Percentiles rank a stretch among this genome's conserved stretches.
Evolutionary conservation across 1,284 basidiomycete genomes (phyloP).

Genomic region (Marasmius tenuissimus): DNA sequence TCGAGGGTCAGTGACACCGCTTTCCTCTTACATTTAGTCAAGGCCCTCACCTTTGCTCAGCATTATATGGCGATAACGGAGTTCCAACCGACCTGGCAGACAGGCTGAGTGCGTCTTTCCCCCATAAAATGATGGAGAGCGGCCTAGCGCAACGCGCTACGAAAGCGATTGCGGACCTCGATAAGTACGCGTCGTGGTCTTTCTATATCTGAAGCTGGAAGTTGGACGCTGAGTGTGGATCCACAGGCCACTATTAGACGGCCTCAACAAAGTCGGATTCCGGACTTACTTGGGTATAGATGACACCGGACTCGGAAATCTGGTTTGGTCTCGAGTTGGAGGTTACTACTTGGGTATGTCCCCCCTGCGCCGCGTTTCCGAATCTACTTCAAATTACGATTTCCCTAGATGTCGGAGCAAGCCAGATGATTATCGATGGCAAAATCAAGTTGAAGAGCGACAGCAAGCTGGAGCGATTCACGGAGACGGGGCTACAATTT

Average conservation of each 20-base stretch:
- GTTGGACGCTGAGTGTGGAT: neutral
- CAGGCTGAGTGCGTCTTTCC: constrained; percentile 49
- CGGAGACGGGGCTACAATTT: constrained; percentile 46
- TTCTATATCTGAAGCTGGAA: neutral
- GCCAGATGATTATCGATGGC: constrained; percentile 62
- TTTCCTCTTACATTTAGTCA: neutral
- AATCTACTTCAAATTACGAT: too few species aligned
- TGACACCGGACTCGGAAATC: constrained; percentile 27
- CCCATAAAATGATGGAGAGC: constrained; percentile 36
- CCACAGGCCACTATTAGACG: constrained; percentile 30
- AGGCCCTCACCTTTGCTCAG: constrained; percentile 13
- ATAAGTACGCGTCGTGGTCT: constrained; percentile 11
- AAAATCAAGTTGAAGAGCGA: constrained; percentile 63
- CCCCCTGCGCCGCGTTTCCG: too few species aligned
- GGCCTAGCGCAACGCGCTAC: constrained; percentile 22
- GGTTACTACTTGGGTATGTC: constrained; percentile 45
- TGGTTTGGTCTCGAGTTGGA: constrained; percentile 32
- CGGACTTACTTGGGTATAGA: constrained; percentile 26
- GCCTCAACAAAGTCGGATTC: constrained; percentile 28
- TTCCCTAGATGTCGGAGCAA: constrained; percentile 58
- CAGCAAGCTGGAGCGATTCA: constrained; percentile 44
- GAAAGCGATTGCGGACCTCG: constrained; percentile 21
- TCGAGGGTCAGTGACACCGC: constrained; percentile 22
- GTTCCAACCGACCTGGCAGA: constrained; percentile 53
- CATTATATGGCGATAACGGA: constrained; percentile 43